Evolutionary conservation across 495 filamentous ascomycete genomes (phyloP).

Genomic region (Neurospora discreta): DNA sequence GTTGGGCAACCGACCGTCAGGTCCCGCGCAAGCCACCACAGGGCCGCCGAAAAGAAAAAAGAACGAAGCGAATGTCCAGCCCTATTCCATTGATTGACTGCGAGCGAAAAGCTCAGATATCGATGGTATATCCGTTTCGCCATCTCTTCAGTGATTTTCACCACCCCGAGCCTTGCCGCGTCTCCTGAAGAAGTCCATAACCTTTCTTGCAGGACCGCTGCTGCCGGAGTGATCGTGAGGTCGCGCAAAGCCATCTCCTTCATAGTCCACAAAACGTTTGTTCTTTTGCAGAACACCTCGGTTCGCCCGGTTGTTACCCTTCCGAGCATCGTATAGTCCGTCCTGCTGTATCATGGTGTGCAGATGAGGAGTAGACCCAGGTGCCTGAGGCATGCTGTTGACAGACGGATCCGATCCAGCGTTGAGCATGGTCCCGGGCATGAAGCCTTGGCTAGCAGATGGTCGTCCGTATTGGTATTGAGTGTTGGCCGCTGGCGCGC

Average conservation of each 20-base stretch:
- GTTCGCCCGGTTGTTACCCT: slow-evolving; percentile 14
- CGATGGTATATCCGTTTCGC: not conserved
- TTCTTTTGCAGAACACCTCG: slow-evolving; percentile 67
- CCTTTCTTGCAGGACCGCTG: slow-evolving; percentile 72
- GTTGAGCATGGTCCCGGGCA: slow-evolving; percentile 26
- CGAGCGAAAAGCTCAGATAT: not conserved
- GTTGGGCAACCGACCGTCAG: not conserved
- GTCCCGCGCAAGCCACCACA: not conserved
- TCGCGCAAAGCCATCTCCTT: slow-evolving; percentile 62
- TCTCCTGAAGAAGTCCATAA: slow-evolving; percentile 96
- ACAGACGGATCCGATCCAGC: slow-evolving; percentile 38
- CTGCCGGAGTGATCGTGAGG: slow-evolving; percentile 62
- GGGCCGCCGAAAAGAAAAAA: not conserved
- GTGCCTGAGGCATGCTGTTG: slow-evolving; percentile 23
- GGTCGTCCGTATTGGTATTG: slow-evolving; percentile 27
- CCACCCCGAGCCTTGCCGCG: slow-evolving; percentile 65
- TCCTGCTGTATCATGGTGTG: slow-evolving; percentile 19
- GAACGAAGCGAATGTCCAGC: not conserved
- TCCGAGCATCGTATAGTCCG: slow-evolving; percentile 10
- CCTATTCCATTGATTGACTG: not conserved
- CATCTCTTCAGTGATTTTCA: slow-evolving; percentile 24
- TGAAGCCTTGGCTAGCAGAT: slow-evolving; percentile 27
- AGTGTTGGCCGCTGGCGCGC: slow-evolving; percentile 3
- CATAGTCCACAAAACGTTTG: slow-evolving; percentile 76
- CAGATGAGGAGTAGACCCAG: slow-evolving; percentile 24